These are phyloP conservation scores for Senna tora DNA, from an alignment of 306 rosid species.

Conservation along the genomic window DNA sequence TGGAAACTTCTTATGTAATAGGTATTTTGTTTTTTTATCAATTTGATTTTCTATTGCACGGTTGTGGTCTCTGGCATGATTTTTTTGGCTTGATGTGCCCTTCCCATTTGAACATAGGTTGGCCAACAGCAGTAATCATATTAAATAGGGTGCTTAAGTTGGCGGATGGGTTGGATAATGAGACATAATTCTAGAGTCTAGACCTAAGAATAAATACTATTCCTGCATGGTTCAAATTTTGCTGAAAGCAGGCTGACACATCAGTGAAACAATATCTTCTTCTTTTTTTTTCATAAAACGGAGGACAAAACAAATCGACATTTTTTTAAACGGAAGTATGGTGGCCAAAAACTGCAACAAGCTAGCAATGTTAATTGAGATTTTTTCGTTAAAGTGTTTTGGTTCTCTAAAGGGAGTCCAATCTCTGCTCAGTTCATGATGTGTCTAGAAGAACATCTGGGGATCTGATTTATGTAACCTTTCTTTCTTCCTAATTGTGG, in stretches of 20 bases:
- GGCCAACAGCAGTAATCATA: slow-evolving; percentile 14
- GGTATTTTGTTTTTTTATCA: slow-evolving; percentile 55
- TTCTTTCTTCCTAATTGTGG: neutral
- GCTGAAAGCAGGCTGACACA: neutral
- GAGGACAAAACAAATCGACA: no score
- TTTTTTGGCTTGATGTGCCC: slow-evolving; percentile 23
- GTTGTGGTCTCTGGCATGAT: slow-evolving; percentile 36
- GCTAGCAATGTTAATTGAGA: slow-evolving; percentile 18
- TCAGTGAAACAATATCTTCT: slow-evolving; percentile 4
- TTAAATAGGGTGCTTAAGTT: slow-evolving; percentile 11
- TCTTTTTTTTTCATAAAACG: neutral
- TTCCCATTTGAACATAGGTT: slow-evolving; percentile 20
- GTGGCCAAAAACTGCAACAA: neutral
- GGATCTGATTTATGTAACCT: neutral
- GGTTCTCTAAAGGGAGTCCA: neutral
- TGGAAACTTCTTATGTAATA: slow-evolving; percentile 94
- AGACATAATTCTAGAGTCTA: slow-evolving; percentile 24
- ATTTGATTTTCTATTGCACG: slow-evolving; percentile 28
- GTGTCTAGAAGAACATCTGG: neutral
- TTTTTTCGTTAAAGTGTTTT: neutral
- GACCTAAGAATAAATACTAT: slow-evolving; percentile 13
- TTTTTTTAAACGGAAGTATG: neutral
- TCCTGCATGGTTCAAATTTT: slow-evolving; percentile 3
- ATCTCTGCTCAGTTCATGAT: slow-evolving; percentile 1
- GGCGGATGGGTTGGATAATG: slow-evolving; percentile 36